Base-by-base conservation (phyloP, 1,139 yeast genomes). In the Wickerhamomyces sp. region DNA sequence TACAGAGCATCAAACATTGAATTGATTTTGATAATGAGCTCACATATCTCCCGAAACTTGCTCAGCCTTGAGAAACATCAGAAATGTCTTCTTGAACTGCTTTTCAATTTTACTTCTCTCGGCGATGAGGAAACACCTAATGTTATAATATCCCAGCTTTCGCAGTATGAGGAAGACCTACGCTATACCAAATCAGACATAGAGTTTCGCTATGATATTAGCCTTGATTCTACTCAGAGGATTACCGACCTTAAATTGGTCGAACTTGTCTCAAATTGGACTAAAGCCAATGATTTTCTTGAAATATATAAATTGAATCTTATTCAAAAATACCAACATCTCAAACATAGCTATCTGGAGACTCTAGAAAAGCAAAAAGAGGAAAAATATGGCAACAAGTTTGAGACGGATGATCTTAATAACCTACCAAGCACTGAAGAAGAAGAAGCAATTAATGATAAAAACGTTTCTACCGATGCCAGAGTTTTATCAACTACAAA, bases 401-500 rank as follows among this genome's bases (percentile, higher is more conserved):
- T 28, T 3, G 47, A 42, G 8, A n/a, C n/a, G n/a, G 43, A 44
- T 41, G 47, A 45, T 25, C 12, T 25, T 5, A 24, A 25, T 15
- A 22, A 21, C 33, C 3, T 21, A 26, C 5, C 34, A 40, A 13
- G 42, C 42, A 31, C 31, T 22, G 37, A 27, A 1, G 31, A 34
- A 26, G 28, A 37, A 6, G 21, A 28, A 5, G 12, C 12, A 3
- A 24, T 31, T 2, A 18, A 12, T 3, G 7, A 36, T 5, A 18
- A 27, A 7, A 19, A 18, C 8, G 36, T 42, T 9, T 47, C 58
- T 3, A 50, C 61, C 8, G 61, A 62, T 45, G 63, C 56, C 14
- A 59, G 63, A 38, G 45, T 65, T 13, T 45, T 63, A 41, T 41
- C 48, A 13, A 61, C 62, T 18, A 65, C 65, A 3, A 61, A 59